Evolutionary conservation across 257 asterid species (phyloP).

Genomic region (Salvia miltiorrhiza): DNA sequence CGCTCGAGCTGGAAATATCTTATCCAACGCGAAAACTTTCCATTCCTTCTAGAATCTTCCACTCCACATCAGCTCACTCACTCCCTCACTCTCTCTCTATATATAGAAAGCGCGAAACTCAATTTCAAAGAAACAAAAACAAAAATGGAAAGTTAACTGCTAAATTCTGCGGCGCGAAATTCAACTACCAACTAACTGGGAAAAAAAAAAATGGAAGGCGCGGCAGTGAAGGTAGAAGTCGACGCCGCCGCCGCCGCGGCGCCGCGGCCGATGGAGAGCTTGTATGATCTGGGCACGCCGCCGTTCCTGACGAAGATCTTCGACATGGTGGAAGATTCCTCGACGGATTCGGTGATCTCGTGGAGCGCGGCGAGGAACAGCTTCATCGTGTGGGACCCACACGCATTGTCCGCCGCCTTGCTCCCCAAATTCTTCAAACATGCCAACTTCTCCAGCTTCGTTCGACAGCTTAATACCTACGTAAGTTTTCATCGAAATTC

Average conservation of each 20-base stretch:
- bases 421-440: conserved; percentile 85
- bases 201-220: conserved; percentile 21
- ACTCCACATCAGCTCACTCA: not conserved
- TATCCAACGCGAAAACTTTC: not conserved
- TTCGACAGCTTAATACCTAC: conserved; percentile 90
- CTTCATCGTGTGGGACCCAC: conserved; percentile 82
- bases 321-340: conserved; percentile 73
- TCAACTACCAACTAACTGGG: not conserved
- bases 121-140: not conserved
- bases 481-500: conserved; percentile 39
- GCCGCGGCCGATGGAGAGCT: conserved; percentile 63
- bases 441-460: conserved; percentile 77
- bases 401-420: conserved; percentile 54
- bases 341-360: conserved; percentile 70
- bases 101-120: not conserved
- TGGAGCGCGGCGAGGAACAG: conserved; percentile 75
- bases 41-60: conserved; percentile 14
- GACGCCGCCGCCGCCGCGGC: not conserved
- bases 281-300: conserved; percentile 26
- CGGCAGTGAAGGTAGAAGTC: conserved; percentile 11
- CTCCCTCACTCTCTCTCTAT: not conserved
- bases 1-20: not conserved
- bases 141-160: not conserved
- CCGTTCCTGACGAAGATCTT: conserved; percentile 21
- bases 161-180: not conserved